phyloP scores from a whole-genome alignment of 2,329 filamentous ascomycete species.

The Fusarium sp. region DNA sequence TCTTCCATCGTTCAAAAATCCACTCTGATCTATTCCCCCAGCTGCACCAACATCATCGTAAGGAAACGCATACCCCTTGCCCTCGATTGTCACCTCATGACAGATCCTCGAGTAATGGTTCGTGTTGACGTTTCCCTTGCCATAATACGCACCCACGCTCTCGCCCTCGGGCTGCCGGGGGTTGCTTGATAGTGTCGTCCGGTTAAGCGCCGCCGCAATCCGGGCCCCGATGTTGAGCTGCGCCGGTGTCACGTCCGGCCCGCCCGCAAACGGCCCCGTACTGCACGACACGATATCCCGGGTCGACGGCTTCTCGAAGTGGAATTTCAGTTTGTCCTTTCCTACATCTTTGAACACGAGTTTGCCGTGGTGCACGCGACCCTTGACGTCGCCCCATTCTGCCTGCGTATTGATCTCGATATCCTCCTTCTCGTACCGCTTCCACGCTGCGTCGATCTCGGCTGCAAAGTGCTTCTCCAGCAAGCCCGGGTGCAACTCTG shows the following conservation, averaged over 20 bases:
- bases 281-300: constrained; percentile 66
- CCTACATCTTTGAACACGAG: constrained; percentile 58
- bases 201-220: constrained; percentile 81
- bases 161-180: constrained; percentile 66
- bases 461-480: constrained; percentile 64
- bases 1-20: constrained; percentile 68
- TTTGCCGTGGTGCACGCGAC: constrained; percentile 55
- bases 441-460: constrained; percentile 66
- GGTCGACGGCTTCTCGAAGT: constrained; percentile 61
- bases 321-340: constrained; percentile 47
- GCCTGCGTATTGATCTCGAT: constrained; percentile 68
- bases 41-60: constrained; percentile 75
- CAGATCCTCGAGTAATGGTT: constrained; percentile 77
- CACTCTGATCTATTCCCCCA: constrained; percentile 70
- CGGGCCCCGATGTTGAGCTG: constrained; percentile 76
- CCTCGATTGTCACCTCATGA: constrained; percentile 70
- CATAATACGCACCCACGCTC: constrained; percentile 64
- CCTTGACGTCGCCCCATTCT: constrained; percentile 62
- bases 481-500: constrained; percentile 58
- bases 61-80: constrained; percentile 76
- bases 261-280: constrained; percentile 65
- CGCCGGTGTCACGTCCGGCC: constrained; percentile 56
- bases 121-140: constrained; percentile 58
- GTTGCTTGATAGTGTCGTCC: constrained; percentile 73
- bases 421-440: constrained; percentile 58